phyloP scores from a whole-genome alignment of 2,329 filamentous ascomycete species.

The Xylariaceae sp. region DNA sequence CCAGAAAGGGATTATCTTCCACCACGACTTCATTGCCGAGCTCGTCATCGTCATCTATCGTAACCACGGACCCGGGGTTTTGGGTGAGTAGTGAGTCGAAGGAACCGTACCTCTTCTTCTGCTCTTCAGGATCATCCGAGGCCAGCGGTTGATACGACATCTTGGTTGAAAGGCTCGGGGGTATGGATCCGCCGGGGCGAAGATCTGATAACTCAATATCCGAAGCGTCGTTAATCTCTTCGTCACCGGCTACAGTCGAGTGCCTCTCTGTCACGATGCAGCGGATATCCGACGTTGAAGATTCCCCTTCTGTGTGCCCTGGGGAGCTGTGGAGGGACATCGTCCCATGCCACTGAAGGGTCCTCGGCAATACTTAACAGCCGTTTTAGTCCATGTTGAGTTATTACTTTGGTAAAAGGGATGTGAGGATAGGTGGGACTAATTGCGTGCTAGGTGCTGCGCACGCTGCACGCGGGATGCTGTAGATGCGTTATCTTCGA shows the following conservation, averaged over 20 bases:
- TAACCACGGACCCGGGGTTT: conserved; percentile 13
- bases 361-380: conserved; percentile 14
- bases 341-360: conserved; percentile 3
- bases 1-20: conserved; percentile 36
- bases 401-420: conserved; percentile 6
- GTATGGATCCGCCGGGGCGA: conserved; percentile 2
- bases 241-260: not conserved
- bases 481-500: conserved; percentile 9
- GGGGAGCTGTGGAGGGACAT: conserved; percentile 13
- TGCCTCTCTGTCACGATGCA: conserved; percentile 6
- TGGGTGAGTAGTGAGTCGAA: conserved; percentile 12
- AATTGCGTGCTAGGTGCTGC: conserved; percentile 27
- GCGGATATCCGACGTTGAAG: conserved; percentile 1
- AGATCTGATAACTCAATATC: conserved; percentile 20
- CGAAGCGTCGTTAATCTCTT: not conserved
- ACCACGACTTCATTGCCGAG: conserved; percentile 12
- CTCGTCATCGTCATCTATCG: conserved; percentile 11
- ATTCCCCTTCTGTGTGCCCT: conserved; percentile 3
- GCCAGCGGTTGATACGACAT: conserved; percentile 26
- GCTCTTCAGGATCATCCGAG: conserved; percentile 21
- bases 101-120: conserved; percentile 24
- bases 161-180: conserved; percentile 15
- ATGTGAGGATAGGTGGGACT: conserved; percentile 28
- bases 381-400: conserved; percentile 6
- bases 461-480: conserved; percentile 21